Conservation (phyloP, 2,329 filamentous ascomycete species). For the Orbilia quercus region DNA sequence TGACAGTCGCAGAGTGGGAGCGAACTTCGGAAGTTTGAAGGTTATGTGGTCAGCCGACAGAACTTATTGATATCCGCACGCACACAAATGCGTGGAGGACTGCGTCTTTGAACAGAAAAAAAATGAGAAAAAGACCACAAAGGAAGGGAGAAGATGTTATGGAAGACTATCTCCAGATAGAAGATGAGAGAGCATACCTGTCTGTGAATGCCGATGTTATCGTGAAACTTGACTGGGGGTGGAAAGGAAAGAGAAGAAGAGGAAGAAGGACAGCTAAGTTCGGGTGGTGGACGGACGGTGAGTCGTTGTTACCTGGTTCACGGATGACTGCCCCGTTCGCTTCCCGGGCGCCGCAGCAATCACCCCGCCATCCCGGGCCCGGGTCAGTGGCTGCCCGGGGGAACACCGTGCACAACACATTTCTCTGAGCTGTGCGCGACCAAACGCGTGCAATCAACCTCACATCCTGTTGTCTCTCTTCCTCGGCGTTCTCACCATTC, state of each 20-base stretch:
- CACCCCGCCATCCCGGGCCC: conserved; percentile 20
- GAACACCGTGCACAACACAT: not conserved
- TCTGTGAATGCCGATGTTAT: conserved; percentile 40
- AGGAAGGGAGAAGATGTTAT: too few species aligned
- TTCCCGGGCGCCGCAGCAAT: conserved; percentile 3
- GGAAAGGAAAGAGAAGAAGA: conserved; percentile 19
- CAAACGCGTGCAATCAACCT: conserved; percentile 46
- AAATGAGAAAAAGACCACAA: not conserved
- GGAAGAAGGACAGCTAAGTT: not conserved
- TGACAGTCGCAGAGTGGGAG: conserved; percentile 17
- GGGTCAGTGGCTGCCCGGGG: not conserved
- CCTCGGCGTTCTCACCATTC: conserved; percentile 62
- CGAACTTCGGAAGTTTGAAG: conserved; percentile 53
- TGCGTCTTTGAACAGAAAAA: not conserved
- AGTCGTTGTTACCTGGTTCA: not conserved
- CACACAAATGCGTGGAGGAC: not conserved
- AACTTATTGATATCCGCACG: conserved; percentile 11
- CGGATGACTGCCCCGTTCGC: not conserved
- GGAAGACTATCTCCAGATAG: too few species aligned
- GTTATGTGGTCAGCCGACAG: conserved; percentile 48
- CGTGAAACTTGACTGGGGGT: conserved; percentile 48
- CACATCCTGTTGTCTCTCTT: conserved; percentile 44
- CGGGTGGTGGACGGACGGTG: conserved; percentile 11
- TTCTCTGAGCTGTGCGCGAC: conserved; percentile 25
- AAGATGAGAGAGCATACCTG: conserved; percentile 24